Base-by-base conservation (phyloP, 768 basidiomycete species). In the Lanmaoa rubissima region DNA sequence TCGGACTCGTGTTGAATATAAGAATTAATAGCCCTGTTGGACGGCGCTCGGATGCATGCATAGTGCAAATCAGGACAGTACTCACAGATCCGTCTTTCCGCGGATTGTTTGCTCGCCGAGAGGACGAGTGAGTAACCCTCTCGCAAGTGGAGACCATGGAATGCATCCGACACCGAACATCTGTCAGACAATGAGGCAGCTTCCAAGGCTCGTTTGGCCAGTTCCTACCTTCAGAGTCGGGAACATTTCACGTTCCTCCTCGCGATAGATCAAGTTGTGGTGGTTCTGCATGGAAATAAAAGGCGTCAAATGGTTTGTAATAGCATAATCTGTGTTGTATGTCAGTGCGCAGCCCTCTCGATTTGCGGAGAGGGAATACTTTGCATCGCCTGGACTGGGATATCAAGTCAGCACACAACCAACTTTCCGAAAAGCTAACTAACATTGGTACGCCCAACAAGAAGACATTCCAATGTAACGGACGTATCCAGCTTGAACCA, bases 151-250 rank as follows among this genome's bases (percentile, higher is more conserved):
- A 31, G 53, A 54, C 53, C 53, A 54, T 19, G 48, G 48, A 39
- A 54, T 54, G 28, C 47, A 39, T 51, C 53, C 53, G 19, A 54
- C 48, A 28, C 53, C 53, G 31, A 54, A 52, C 53, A 54, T 54
- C 53, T 52, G 53, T 84, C 82, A 31, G 81, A 73, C 5, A 79
- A 57, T 32, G 77, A 81, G 2, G 80, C 82, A 0, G 78, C 75
- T 1, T 84, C 85, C 21, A 16, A 24, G 11, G 69, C 26, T 39
- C 43, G 55, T 61, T 28, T 61, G 51, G 19, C 60, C 55, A 17
- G 49, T 1, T 16, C 28, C 8, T 14, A 47, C 43, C 28, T 48
- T 31, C 28, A 51, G 31, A 13, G 49, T 51, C 28, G 49, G 49
- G 49, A 40, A 40, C 49, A 51, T 51, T 38, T 40, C 39, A 28